Evolutionary conservation across 768 basidiomycete genomes (phyloP).

Genomic region (Boletus rubropictus): DNA sequence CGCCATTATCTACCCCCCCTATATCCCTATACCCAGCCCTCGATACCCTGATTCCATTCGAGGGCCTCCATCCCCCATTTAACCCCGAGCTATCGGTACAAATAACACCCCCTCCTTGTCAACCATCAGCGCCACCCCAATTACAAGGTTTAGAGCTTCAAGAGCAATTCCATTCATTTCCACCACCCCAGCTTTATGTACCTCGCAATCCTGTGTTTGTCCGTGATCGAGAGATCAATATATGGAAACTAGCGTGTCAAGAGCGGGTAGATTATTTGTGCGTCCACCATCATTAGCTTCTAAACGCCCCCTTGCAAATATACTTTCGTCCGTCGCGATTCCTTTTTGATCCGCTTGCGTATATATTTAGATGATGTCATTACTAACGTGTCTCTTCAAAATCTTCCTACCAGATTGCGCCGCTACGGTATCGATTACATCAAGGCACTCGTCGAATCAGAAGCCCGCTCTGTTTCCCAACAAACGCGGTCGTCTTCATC

Average conservation of each 20-base stretch:
- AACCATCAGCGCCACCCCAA: conserved; percentile 8
- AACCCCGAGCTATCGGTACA: conserved; percentile 17
- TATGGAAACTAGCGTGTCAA: conserved; percentile 33
- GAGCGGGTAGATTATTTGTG: conserved; percentile 32
- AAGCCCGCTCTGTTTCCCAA: conserved; percentile 15
- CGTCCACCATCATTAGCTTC: conserved; percentile 14
- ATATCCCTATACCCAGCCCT: conserved; percentile 19
- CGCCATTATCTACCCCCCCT: conserved; percentile 2
- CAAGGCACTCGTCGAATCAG: conserved; percentile 29
- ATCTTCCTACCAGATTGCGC: conserved; percentile 18
- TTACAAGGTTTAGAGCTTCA: conserved; percentile 21
- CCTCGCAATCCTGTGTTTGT: conserved; percentile 24
- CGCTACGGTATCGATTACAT: conserved; percentile 31
- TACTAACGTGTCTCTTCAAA: conserved; percentile 3
- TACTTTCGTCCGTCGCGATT: background rate
- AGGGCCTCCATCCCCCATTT: conserved; percentile 17
- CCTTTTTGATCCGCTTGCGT: conserved; percentile 5
- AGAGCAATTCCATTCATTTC: conserved; percentile 22
- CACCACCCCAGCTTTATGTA: conserved; percentile 25
- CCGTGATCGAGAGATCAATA: conserved; percentile 32
- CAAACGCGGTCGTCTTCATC: background rate
- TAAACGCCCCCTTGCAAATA: background rate
- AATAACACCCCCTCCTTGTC: conserved; percentile 10
- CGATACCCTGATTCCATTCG: conserved; percentile 27
- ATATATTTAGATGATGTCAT: conserved; percentile 6